phyloP scores from a whole-genome alignment of 805 yeast genomes.

The Hanseniaspora opuntiae region DNA sequence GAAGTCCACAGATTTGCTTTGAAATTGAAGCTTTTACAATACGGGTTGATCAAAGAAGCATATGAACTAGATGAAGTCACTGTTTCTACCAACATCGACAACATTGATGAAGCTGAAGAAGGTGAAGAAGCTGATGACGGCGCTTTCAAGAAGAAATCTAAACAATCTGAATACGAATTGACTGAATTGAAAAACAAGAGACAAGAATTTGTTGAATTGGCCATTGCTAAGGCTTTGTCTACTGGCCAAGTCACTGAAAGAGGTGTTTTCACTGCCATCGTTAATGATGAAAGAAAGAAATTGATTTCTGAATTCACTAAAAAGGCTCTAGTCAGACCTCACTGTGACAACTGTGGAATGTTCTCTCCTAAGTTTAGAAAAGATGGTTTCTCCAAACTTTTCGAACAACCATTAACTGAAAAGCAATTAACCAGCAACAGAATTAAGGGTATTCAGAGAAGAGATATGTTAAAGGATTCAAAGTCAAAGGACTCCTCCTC shows the following conservation, averaged over 20 bases:
- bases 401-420: slow-evolving; percentile 72
- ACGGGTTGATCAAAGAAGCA: slow-evolving; percentile 74
- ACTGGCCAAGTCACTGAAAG: slow-evolving; percentile 56
- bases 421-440: slow-evolving; percentile 72
- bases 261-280: slow-evolving; percentile 73
- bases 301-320: slow-evolving; percentile 63
- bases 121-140: slow-evolving; percentile 30
- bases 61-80: slow-evolving; percentile 55
- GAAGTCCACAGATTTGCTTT: slow-evolving; percentile 70
- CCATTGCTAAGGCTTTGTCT: slow-evolving; percentile 58
- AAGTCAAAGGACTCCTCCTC: slow-evolving; percentile 23
- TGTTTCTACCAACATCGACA: slow-evolving; percentile 24
- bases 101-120: slow-evolving; percentile 36
- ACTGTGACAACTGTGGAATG: slow-evolving; percentile 94
- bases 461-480: slow-evolving; percentile 45
- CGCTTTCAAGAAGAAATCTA: slow-evolving; percentile 17
- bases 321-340: slow-evolving; percentile 58
- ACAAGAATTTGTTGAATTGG: slow-evolving; percentile 53
- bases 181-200: slow-evolving; percentile 46
- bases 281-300: slow-evolving; percentile 72
- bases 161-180: slow-evolving; percentile 25
- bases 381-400: slow-evolving; percentile 85
- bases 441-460: slow-evolving; percentile 64
- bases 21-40: slow-evolving; percentile 68
- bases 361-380: slow-evolving; percentile 86